phyloP scores from a whole-genome alignment of 176 grass and related monocot genomes.

The Calamus simplicifolius region DNA sequence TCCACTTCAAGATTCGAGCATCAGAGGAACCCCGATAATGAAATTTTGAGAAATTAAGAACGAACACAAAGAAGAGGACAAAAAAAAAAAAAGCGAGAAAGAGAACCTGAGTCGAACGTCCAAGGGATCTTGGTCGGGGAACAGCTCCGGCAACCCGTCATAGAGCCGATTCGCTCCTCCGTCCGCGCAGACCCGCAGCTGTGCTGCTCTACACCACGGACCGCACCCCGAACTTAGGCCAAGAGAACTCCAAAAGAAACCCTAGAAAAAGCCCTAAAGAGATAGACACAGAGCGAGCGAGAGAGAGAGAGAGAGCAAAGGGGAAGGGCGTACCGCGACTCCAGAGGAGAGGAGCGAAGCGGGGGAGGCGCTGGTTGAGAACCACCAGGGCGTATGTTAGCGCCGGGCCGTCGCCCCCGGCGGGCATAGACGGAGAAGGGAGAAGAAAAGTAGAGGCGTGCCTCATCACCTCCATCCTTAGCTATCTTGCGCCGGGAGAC shows the following conservation, averaged over 20 bases:
- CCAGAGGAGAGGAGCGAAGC: conserved; percentile 78
- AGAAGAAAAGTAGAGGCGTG: conserved; percentile 70
- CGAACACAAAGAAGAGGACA: background rate
- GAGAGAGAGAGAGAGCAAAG: background rate
- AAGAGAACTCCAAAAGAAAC: background rate
- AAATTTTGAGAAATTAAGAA: too few relatives aligned
- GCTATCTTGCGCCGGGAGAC: background rate
- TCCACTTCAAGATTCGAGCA: too few relatives aligned
- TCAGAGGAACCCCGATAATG: too few relatives aligned
- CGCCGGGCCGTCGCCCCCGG: background rate
- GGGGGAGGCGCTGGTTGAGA: conserved; percentile 83
- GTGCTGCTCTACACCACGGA: conserved; percentile 38
- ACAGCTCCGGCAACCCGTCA: conserved; percentile 64
- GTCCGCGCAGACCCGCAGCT: conserved; percentile 67
- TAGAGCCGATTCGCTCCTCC: conserved; percentile 79
- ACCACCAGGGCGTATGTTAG: conserved; percentile 56
- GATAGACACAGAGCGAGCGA: background rate
- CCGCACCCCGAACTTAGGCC: background rate
- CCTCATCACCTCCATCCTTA: conserved; percentile 31
- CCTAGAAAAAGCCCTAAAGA: conserved; percentile 1
- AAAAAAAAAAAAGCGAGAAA: background rate
- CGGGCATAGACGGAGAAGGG: background rate
- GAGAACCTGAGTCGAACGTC: conserved; percentile 49
- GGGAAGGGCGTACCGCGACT: conserved; percentile 31
- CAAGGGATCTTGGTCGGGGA: conserved; percentile 42